These are phyloP conservation scores for Laburnicola sp. DNA, from an alignment of 2,329 filamentous ascomycete species.

Conservation along the genomic window DNA sequence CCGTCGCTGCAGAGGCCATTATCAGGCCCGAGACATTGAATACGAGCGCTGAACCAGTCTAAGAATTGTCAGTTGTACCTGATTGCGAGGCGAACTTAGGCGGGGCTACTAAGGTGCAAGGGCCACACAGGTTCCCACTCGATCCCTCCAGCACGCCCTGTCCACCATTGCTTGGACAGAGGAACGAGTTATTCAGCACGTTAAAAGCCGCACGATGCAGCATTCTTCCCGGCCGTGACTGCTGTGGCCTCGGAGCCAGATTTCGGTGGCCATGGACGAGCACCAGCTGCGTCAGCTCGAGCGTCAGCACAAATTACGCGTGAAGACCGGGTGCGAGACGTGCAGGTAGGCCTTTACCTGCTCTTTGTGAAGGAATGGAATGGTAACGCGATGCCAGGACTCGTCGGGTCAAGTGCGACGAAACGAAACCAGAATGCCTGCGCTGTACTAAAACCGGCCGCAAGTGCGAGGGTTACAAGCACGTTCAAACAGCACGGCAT, in stretches of 20 bases:
- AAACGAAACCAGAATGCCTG: constrained; percentile 36
- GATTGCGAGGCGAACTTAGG: constrained; percentile 1
- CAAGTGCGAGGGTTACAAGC: constrained; percentile 44
- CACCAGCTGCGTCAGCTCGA: constrained; percentile 29
- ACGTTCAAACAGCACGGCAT: constrained; percentile 16
- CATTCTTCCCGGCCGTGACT: not conserved
- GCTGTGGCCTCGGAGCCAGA: constrained; percentile 4
- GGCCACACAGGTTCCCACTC: constrained; percentile 6
- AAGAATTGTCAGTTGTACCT: not conserved
- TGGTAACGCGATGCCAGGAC: constrained; percentile 22
- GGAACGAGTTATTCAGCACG: constrained; percentile 6
- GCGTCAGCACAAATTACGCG: constrained; percentile 33
- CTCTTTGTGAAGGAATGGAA: not conserved
- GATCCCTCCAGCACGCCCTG: constrained; percentile 1
- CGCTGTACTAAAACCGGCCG: constrained; percentile 44
- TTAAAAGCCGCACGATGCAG: constrained; percentile 5
- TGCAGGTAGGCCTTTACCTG: constrained; percentile 26
- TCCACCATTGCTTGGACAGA: constrained; percentile 1
- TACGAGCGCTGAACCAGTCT: not conserved
- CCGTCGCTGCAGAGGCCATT: constrained; percentile 7
- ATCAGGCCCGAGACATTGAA: not conserved
- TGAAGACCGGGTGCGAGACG: constrained; percentile 37
- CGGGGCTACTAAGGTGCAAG: constrained; percentile 5
- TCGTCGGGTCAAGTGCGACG: constrained; percentile 45
- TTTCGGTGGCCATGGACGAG: constrained; percentile 25